Evolutionary conservation across 495 filamentous ascomycete genomes (phyloP).

Genomic region (Chaetomium fimeti): DNA sequence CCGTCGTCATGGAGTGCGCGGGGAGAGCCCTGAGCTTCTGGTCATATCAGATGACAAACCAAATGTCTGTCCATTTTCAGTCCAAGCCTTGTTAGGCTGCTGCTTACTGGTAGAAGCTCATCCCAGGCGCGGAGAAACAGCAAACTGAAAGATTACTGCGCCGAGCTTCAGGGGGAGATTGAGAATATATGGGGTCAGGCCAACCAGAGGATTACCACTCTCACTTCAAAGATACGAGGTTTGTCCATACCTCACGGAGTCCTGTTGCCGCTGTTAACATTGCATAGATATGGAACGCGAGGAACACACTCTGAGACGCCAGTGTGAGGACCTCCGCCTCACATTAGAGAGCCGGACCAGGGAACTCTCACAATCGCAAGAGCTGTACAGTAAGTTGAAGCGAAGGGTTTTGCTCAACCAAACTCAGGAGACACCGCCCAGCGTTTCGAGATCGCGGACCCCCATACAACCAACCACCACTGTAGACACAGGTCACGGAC

Average conservation of each 20-base stretch:
- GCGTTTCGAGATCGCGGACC: conserved; percentile 41
- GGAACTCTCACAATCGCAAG: conserved; percentile 73
- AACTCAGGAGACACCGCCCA: conserved; percentile 67
- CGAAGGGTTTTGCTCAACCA: conserved; percentile 65
- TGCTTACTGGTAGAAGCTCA: conserved; percentile 51
- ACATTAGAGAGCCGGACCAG: conserved; percentile 70
- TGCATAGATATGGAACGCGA: conserved; percentile 62
- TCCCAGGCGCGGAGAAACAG: conserved; percentile 56
- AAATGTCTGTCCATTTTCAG: conserved; percentile 60
- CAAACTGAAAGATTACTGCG: conserved; percentile 15
- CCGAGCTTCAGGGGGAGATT: conserved; percentile 61
- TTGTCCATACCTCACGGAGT: neutral
- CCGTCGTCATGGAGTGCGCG: conserved; percentile 86
- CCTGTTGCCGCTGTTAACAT: neutral
- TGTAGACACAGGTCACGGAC: neutral
- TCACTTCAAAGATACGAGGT: conserved; percentile 56
- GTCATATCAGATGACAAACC: conserved; percentile 87
- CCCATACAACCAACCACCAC: neutral
- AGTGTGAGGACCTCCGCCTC: conserved; percentile 72
- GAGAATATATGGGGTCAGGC: conserved; percentile 81
- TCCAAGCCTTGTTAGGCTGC: neutral
- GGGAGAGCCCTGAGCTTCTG: conserved; percentile 82
- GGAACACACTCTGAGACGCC: conserved; percentile 65
- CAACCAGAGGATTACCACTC: conserved; percentile 69
- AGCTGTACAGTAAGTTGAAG: conserved; percentile 83